Evolutionary conservation across 177 flowering plant genomes (phyloP).

Genomic region (Vitis hybrid): DNA sequence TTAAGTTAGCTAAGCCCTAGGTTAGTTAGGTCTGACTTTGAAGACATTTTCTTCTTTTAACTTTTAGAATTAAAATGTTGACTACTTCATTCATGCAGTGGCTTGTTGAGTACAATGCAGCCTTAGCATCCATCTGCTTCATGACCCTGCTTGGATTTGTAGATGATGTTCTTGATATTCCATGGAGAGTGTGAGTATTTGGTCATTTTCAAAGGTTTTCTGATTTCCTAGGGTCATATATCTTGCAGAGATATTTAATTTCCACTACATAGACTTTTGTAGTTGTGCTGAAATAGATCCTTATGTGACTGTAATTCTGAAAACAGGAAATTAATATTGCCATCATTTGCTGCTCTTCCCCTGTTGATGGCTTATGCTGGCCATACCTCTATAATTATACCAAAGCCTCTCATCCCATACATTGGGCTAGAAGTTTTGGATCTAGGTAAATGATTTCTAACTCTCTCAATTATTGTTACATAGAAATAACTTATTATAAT

Average conservation of each 20-base stretch:
- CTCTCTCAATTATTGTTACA: neutral
- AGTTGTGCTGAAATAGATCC: neutral
- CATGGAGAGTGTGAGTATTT: conserved; percentile 83
- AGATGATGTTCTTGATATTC: conserved; percentile 91
- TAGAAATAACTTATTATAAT: neutral
- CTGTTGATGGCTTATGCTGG: conserved; percentile 99
- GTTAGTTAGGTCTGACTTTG: too few relatives aligned
- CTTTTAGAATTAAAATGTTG: conserved; percentile 7
- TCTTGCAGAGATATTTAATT: neutral
- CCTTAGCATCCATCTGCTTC: conserved; percentile 82
- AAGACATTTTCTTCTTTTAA: neutral
- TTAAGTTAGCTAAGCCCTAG: neutral
- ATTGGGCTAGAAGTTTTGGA: conserved; percentile 59
- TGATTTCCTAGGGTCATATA: neutral
- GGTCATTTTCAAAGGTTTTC: conserved; percentile 1
- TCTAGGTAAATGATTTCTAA: conserved; percentile 41
- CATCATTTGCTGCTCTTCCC: conserved; percentile 91
- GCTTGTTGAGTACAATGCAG: conserved; percentile 97
- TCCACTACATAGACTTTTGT: neutral
- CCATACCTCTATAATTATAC: conserved; percentile 84
- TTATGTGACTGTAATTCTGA: conserved; percentile 14
- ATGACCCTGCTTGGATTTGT: conserved; percentile 93
- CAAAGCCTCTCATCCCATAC: conserved; percentile 85
- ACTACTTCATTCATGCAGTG: conserved; percentile 53
- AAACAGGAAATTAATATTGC: conserved; percentile 68